Percentiles rank a stretch among this genome's conserved stretches.
Evolutionary conservation across 1,139 yeast species (phyloP).

Genomic region (Nadsonia starkeyi-henricii): DNA sequence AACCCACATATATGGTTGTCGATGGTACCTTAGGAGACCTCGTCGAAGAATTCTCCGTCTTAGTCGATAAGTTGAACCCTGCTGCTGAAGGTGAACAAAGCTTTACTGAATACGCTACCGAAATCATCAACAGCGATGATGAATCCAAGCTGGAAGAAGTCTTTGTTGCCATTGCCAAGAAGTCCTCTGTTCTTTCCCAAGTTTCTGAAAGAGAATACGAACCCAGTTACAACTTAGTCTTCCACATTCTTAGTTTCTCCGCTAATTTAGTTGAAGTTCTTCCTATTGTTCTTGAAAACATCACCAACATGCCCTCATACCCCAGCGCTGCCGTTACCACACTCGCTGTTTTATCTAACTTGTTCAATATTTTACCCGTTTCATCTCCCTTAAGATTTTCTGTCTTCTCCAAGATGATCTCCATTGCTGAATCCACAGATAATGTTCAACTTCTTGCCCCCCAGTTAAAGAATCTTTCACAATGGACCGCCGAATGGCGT

Average conservation of each 20-base stretch:
- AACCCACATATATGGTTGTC: conserved; percentile 20
- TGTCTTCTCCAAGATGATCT: conserved; percentile 24
- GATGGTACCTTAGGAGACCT: conserved; percentile 27
- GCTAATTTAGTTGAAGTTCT: conserved; percentile 22
- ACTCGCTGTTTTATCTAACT: conserved; percentile 26
- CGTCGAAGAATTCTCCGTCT: conserved; percentile 25
- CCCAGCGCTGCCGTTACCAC: conserved; percentile 21
- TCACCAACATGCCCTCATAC: conserved; percentile 18
- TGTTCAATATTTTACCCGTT: conserved; percentile 27
- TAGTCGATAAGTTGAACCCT: conserved; percentile 24
- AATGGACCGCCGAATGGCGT: conserved; percentile 28
- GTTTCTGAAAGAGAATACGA: conserved; percentile 29
- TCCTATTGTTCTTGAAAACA: conserved; percentile 20
- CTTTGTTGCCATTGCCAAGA: conserved; percentile 22
- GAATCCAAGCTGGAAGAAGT: conserved; percentile 5
- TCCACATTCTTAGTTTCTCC: conserved; percentile 25
- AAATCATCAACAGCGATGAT: conserved; percentile 5
- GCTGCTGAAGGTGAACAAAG: conserved; percentile 14
- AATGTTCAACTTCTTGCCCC: conserved; percentile 23
- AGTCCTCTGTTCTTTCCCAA: conserved; percentile 18
- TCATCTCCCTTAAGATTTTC: conserved; percentile 19
- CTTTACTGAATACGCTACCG: conserved; percentile 7
- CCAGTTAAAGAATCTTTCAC: conserved; percentile 25
- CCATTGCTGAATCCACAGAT: conserved; percentile 22
- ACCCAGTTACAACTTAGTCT: conserved; percentile 27